Evolutionary conservation across 345 rosid genomes (phyloP).

Genomic region (Salix exigua): DNA sequence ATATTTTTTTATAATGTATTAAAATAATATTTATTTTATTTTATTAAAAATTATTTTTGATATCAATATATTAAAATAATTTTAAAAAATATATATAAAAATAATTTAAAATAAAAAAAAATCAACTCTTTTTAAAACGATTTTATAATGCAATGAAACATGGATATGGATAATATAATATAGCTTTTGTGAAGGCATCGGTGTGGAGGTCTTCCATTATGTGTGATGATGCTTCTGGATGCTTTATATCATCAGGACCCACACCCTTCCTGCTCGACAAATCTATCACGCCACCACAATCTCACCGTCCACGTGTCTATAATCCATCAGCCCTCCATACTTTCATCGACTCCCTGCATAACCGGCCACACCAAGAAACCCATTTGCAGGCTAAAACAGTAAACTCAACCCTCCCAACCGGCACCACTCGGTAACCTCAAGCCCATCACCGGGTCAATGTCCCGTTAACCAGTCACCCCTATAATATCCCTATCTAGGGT

Average conservation of each 20-base stretch:
- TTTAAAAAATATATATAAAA: too few species aligned
- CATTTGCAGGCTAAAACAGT: not conserved
- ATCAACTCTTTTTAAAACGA: too few species aligned
- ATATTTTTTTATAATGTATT: too few species aligned
- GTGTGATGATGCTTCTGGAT: too few species aligned
- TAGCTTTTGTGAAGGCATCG: too few species aligned
- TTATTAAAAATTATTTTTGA: too few species aligned
- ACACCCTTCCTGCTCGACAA: not conserved
- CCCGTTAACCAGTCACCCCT: constrained; percentile 2
- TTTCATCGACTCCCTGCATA: not conserved
- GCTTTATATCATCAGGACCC: not conserved
- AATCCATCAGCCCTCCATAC: not conserved
- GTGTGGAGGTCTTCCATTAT: too few species aligned
- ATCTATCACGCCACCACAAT: not conserved
- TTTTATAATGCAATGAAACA: too few species aligned
- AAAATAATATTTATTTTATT: too few species aligned
- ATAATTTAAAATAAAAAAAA: too few species aligned
- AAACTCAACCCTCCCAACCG: constrained; percentile 8
- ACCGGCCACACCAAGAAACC: not conserved
- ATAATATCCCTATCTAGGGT: not conserved
- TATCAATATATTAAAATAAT: too few species aligned
- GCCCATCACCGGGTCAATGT: not conserved
- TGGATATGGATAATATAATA: too few species aligned
- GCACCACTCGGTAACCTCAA: not conserved
- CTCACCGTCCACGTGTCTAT: not conserved